These are phyloP conservation scores for Cercospora sojina DNA, from an alignment of 2,329 filamentous ascomycete species.

Conservation along the genomic window DNA sequence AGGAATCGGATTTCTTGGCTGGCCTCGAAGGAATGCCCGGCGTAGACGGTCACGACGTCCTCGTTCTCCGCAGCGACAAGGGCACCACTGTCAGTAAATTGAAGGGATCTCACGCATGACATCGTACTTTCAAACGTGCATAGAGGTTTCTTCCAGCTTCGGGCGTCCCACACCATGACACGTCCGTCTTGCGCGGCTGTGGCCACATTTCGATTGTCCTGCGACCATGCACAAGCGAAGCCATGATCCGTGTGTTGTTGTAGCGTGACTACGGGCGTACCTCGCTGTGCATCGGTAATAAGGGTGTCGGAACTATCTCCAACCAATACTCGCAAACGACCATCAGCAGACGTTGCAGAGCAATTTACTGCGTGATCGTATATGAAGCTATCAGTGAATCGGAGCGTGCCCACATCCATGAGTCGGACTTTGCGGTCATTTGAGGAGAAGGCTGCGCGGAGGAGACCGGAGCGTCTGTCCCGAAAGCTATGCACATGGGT, in stretches of 20 bases:
- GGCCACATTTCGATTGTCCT: slow-evolving; percentile 72
- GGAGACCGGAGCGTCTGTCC: slow-evolving; percentile 47
- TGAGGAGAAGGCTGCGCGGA: slow-evolving; percentile 56
- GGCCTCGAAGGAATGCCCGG: slow-evolving; percentile 51
- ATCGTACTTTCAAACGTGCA: slow-evolving; percentile 63
- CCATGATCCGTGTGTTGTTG: slow-evolving; percentile 62
- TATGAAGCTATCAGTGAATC: slow-evolving; percentile 54
- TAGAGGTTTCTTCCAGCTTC: slow-evolving; percentile 61
- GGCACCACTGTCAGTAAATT: slow-evolving; percentile 70
- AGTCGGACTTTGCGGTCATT: slow-evolving; percentile 57
- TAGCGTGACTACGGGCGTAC: slow-evolving; percentile 57
- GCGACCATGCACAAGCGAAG: slow-evolving; percentile 77
- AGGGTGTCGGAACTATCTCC: slow-evolving; percentile 66
- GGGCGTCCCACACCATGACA: slow-evolving; percentile 73
- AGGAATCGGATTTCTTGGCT: slow-evolving; percentile 68
- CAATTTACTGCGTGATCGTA: slow-evolving; percentile 70
- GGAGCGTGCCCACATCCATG: slow-evolving; percentile 58
- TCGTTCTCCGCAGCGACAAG: slow-evolving; percentile 74
- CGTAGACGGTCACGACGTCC: slow-evolving; percentile 63
- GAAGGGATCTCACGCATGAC: slow-evolving; percentile 66
- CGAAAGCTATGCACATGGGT: slow-evolving; percentile 58
- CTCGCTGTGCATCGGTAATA: slow-evolving; percentile 66
- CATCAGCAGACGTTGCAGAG: slow-evolving; percentile 68
- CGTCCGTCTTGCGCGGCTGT: slow-evolving; percentile 74
- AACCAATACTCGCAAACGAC: slow-evolving; percentile 69